Evolutionary conservation across 2,329 filamentous ascomycete genomes (phyloP).

Genomic region (Apiospora koreana): DNA sequence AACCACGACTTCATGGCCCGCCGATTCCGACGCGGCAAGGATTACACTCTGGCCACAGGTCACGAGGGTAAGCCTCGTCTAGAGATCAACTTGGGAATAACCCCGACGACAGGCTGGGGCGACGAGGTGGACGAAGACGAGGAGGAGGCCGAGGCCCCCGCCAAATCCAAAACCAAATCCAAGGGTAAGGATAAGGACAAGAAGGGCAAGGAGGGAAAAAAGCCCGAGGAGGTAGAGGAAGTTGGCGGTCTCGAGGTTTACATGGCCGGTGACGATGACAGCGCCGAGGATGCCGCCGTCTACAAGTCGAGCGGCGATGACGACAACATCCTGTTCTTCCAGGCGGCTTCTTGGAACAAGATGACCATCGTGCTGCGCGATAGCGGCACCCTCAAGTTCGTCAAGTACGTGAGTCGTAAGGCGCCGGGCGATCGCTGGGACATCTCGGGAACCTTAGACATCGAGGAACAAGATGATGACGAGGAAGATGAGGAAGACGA

Average conservation of each 20-base stretch:
- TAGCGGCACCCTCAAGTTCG: conserved; percentile 82
- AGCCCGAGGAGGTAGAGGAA: conserved; percentile 46
- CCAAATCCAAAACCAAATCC: conserved; percentile 25
- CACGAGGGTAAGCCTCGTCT: conserved; percentile 77
- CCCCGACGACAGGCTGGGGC: conserved; percentile 84
- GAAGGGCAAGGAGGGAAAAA: conserved; percentile 28
- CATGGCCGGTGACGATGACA: conserved; percentile 84
- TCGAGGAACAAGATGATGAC: conserved; percentile 57
- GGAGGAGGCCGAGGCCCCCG: conserved; percentile 24
- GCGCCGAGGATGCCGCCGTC: conserved; percentile 76
- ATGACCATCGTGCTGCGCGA: conserved; percentile 89
- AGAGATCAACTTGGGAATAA: conserved; percentile 85
- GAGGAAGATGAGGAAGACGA: conserved; percentile 39
- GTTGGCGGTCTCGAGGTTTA: conserved; percentile 85
- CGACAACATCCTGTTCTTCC: conserved; percentile 66
- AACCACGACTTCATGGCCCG: conserved; percentile 79
- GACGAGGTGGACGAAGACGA: conserved; percentile 61
- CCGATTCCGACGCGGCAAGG: conserved; percentile 80
- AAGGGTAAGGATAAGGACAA: conserved; percentile 33
- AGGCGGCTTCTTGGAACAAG: conserved; percentile 78
- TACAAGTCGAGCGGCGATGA: conserved; percentile 83
- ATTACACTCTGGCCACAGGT: conserved; percentile 91
- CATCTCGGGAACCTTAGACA: conserved; percentile 75
- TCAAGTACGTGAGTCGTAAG: conserved; percentile 87
- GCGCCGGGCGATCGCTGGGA: conserved; percentile 94